Evolutionary conservation across 208 protist genomes (phyloP).

Genomic region (Wallacemonas sp.): DNA sequence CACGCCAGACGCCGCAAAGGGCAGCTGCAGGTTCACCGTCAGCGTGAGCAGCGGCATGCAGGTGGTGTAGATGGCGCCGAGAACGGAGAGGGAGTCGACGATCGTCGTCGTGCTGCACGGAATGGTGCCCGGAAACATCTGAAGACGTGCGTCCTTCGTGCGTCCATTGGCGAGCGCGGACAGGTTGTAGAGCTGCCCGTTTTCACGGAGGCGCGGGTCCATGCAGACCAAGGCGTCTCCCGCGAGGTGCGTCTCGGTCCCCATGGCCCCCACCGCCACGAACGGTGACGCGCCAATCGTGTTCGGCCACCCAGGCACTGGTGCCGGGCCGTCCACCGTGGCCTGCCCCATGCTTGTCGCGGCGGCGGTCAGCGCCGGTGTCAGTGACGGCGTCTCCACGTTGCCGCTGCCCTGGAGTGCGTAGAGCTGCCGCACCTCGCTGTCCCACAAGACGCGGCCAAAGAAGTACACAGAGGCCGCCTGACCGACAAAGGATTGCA

Average conservation of each 20-base stretch:
- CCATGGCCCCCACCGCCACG: not conserved
- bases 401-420: conserved; percentile 8
- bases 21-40: conserved; percentile 64
- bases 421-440: conserved; percentile 38
- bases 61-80: conserved; percentile 69
- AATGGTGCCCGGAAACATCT: conserved; percentile 70
- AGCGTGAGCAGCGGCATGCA: conserved; percentile 72
- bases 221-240: conserved; percentile 63
- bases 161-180: conserved; percentile 60
- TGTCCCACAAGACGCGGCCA: conserved; percentile 34
- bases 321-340: not conserved
- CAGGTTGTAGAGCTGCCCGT: conserved; percentile 78
- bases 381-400: conserved; percentile 6
- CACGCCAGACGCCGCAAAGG: conserved; percentile 34
- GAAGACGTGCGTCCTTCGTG: conserved; percentile 47
- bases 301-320: not conserved
- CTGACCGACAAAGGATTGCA: conserved; percentile 72
- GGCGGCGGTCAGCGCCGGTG: too few species aligned
- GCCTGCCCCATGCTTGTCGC: not conserved
- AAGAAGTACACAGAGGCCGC: conserved; percentile 73
- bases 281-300: too few species aligned
- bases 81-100: conserved; percentile 74
- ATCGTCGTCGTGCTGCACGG: conserved; percentile 63
- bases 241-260: conserved; percentile 36
- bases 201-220: conserved; percentile 75